Evolutionary conservation across 257 asterid genomes (phyloP).

Genomic region (Solanum rostratum): DNA sequence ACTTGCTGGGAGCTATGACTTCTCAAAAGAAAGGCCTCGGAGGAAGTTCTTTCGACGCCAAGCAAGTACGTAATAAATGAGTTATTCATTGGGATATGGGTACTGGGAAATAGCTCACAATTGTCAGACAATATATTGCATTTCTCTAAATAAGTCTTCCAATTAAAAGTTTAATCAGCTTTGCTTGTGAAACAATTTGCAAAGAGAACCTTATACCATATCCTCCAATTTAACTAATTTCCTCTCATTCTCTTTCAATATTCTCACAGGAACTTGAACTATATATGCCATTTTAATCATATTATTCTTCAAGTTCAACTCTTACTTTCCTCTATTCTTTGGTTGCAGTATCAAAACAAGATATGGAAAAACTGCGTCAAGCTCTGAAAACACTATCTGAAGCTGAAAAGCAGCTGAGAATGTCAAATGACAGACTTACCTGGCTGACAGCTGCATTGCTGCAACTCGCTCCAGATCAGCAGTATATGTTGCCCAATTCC

Average conservation of each 20-base stretch:
- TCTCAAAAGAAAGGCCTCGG: constrained; percentile 50
- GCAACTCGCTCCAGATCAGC: constrained; percentile 96
- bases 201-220: neutral
- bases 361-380: constrained; percentile 88
- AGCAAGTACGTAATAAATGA: constrained; percentile 26
- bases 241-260: neutral
- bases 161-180: neutral
- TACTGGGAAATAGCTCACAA: neutral
- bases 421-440: constrained; percentile 72
- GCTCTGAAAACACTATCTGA: constrained; percentile 90
- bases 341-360: constrained; percentile 67
- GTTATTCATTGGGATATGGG: neutral
- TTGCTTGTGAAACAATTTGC: neutral
- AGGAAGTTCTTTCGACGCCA: constrained; percentile 73
- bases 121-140: neutral
- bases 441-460: constrained; percentile 96
- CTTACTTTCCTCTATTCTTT: neutral
- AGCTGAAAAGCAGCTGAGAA: constrained; percentile 95
- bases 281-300: neutral
- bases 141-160: neutral
- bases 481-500: constrained; percentile 56
- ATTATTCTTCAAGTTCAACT: neutral
- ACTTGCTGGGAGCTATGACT: constrained; percentile 85
- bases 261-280: neutral
- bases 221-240: neutral